phyloP scores from a whole-genome alignment of 768 basidiomycete genomes.

The Lactarius quietus region DNA sequence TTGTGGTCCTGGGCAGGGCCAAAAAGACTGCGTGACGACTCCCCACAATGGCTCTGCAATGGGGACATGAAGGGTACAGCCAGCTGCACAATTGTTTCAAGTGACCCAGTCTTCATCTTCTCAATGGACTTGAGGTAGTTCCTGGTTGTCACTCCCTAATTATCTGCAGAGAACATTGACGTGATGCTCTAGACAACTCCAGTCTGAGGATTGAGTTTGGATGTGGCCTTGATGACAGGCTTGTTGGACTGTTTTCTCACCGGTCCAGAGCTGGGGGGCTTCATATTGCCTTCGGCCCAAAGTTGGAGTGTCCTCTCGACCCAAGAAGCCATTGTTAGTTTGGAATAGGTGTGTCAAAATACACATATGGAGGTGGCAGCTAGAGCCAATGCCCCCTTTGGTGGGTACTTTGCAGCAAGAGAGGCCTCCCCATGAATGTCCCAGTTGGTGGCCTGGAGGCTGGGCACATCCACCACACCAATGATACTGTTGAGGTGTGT shows the following conservation, averaged over 20 bases:
- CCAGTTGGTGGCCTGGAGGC: no score
- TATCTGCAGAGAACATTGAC: background rate
- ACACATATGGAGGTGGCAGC: background rate
- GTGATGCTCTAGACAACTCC: background rate
- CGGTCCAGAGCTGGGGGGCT: background rate
- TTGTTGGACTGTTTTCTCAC: background rate
- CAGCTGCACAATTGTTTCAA: background rate
- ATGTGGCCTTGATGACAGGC: background rate
- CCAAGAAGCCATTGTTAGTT: no score
- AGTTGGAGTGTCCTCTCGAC: background rate
- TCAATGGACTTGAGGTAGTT: background rate
- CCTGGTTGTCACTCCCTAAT: background rate
- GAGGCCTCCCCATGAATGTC: no score
- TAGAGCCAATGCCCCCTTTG: background rate
- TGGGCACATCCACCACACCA: no score
- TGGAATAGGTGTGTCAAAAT: no score
- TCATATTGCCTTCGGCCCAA: background rate
- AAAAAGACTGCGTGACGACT: no score
- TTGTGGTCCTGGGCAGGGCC: no score
- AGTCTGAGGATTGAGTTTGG: background rate
- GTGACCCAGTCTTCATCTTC: background rate
- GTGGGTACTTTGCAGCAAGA: background rate
- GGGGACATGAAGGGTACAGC: background rate
- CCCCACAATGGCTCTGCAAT: no score
- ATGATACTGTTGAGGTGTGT: no score